Evolutionary conservation across 257 asterid species (phyloP).

Genomic region (Marsdenia floribunda): DNA sequence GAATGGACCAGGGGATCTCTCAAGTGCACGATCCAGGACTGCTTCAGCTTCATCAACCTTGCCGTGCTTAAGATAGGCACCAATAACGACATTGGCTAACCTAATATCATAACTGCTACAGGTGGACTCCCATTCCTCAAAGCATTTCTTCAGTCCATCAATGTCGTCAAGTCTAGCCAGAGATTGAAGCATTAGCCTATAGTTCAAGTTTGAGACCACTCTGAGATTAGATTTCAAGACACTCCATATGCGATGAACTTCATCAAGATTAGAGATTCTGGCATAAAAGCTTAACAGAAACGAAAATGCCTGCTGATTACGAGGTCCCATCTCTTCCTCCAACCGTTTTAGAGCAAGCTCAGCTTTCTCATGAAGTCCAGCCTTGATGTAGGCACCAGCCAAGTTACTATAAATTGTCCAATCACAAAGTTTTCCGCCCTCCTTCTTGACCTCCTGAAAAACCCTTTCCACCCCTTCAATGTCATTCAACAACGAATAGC

Average conservation of each 20-base stretch:
- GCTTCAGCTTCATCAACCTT: conserved; percentile 59
- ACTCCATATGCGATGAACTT: conserved; percentile 65
- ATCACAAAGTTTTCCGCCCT: conserved; percentile 37
- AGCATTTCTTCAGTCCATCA: conserved; percentile 55
- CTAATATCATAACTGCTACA: conserved; percentile 48
- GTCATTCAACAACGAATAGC: conserved; percentile 44
- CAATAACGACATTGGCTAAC: conserved; percentile 44
- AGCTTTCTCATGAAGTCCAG: conserved; percentile 59
- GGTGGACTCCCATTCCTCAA: conserved; percentile 62
- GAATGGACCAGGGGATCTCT: conserved; percentile 52
- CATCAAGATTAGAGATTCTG: conserved; percentile 42
- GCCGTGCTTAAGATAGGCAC: conserved; percentile 39
- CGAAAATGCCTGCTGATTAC: conserved; percentile 52
- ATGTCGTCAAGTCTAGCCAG: conserved; percentile 51
- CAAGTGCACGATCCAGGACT: conserved; percentile 27
- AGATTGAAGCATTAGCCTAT: conserved; percentile 56
- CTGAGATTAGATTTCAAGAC: conserved; percentile 40
- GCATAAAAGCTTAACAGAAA: conserved; percentile 64
- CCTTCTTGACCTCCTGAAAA: conserved; percentile 60
- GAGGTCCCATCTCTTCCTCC: conserved; percentile 50
- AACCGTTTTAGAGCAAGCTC: conserved; percentile 48
- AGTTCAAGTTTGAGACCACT: conserved; percentile 51
- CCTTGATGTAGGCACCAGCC: conserved; percentile 48
- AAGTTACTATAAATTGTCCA: conserved; percentile 77
- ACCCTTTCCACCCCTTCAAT: conserved; percentile 66